Base-by-base conservation (phyloP, 1,139 yeast species). In the Magnusiomyces magnusii region DNA sequence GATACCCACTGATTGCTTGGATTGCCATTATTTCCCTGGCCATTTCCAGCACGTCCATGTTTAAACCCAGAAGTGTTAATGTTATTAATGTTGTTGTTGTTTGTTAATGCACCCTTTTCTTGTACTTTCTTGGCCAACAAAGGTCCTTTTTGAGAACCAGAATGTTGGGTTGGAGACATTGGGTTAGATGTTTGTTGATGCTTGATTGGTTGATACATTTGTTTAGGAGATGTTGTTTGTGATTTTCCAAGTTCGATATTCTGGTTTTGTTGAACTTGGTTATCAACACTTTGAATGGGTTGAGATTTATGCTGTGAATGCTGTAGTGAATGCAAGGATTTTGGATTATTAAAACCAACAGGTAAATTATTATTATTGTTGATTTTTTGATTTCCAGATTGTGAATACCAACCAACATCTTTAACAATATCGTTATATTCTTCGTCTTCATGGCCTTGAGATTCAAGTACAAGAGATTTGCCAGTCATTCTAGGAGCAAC, bases 381-480 rank as follows among this genome's bases (percentile, higher is more conserved):
- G 21, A 3, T n/a, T 9, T 19, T 17, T n/a, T 3, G 13, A 13
- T 25, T 25, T 15, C 36, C 47, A 54, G 53, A n/a, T 39, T 59
- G 57, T 7, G 64, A 60, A 27, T 62, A 58, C 68, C 69, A 66
- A 19, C 69, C 66, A 17, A 67, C 65, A 54, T 68, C 72, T 53
- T 68, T 69, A 27, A 70, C 73, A 53, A 70, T 62, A 44, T 67
- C 69, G 51, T 66, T 68, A 34, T 66, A 66, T 58, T 70, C 73
- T 41, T 66, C 68, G 47, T 66, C 67, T 49, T 71, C 73, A 23
- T 68, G 62, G 44, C 69, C 68, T 36, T 68, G 68, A 19, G 72
- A 68, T 58, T 71, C 73, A 34, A 71, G 58, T 50, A 71, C 56
- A 39, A 70, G 61, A 17, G 71, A 67, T 52, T 71, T 69, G 10